phyloP scores from a whole-genome alignment of 352 stramenopile genomes.

The Phytophthora boehmeriae region DNA sequence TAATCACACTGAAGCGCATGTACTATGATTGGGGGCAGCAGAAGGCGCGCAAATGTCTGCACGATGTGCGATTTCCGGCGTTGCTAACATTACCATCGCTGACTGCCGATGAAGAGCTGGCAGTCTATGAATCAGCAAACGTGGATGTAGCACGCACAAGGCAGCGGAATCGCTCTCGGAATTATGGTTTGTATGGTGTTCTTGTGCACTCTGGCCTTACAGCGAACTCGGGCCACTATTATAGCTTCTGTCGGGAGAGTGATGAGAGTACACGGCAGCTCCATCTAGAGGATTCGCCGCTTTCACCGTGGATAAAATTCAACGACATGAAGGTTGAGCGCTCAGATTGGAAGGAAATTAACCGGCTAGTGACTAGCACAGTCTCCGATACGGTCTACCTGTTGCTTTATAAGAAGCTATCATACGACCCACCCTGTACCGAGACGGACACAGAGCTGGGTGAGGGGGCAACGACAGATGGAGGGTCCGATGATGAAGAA shows the following conservation, averaged over 20 bases:
- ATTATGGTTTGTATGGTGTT: slow-evolving; percentile 90
- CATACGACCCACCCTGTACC: slow-evolving; percentile 42
- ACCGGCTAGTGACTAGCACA: slow-evolving; percentile 70
- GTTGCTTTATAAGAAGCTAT: slow-evolving; percentile 89
- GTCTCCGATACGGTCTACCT: slow-evolving; percentile 91
- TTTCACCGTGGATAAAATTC: slow-evolving; percentile 92
- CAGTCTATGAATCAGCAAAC: slow-evolving; percentile 22
- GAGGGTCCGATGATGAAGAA: slow-evolving; percentile 63
- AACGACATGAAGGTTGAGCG: slow-evolving; percentile 87
- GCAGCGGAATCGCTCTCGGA: slow-evolving; percentile 43
- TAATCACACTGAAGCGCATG: slow-evolving; percentile 91
- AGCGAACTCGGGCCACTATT: slow-evolving; percentile 92
- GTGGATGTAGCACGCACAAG: slow-evolving; percentile 19
- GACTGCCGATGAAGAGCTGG: slow-evolving; percentile 56
- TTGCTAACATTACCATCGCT: slow-evolving; percentile 73
- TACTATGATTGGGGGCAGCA: slow-evolving; percentile 90
- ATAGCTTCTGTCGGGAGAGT: slow-evolving; percentile 88
- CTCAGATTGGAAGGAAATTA: slow-evolving; percentile 87
- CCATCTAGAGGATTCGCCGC: slow-evolving; percentile 75
- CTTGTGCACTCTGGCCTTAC: slow-evolving; percentile 89
- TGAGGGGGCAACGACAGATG: slow-evolving; percentile 6
- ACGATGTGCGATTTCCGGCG: slow-evolving; percentile 80
- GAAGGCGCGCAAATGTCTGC: slow-evolving; percentile 87
- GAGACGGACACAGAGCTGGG: slow-evolving; percentile 12
- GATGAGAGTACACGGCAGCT: slow-evolving; percentile 72